Conservation (phyloP, 75 land plant species). For the Pinus tabuliformis region DNA sequence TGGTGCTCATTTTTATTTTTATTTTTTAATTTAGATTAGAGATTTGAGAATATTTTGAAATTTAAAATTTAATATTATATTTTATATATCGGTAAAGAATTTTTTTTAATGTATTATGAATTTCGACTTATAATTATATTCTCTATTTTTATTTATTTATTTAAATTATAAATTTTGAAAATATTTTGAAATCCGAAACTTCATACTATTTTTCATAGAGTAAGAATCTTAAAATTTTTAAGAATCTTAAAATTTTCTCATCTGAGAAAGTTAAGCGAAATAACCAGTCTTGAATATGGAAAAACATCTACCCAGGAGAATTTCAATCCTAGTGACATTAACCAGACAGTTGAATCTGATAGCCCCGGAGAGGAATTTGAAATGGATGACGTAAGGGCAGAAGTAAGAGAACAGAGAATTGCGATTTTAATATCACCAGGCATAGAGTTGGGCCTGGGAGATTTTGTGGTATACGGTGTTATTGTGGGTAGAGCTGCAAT, state of each 20-base stretch:
- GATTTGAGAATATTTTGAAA: background rate
- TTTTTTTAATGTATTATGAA: conserved; percentile 77
- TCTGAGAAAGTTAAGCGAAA: background rate
- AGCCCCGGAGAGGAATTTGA: background rate
- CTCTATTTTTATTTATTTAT: too few species aligned
- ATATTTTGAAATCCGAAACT: too few species aligned
- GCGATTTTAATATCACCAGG: conserved; percentile 25
- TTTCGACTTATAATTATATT: conserved; percentile 52
- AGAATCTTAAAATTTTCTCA: background rate
- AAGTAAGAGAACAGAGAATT: background rate
- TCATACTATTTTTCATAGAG: conserved; percentile 1
- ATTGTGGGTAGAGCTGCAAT: conserved; percentile 86
- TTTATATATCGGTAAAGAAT: too few species aligned
- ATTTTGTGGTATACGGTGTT: conserved; percentile 83
- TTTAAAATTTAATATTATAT: background rate
- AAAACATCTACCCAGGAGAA: background rate
- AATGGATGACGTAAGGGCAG: background rate
- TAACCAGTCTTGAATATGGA: background rate
- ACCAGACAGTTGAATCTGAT: conserved; percentile 12
- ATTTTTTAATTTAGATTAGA: background rate
- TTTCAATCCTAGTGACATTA: background rate
- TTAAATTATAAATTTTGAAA: too few species aligned
- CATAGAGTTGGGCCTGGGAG: conserved; percentile 74
- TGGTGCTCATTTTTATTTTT: too few species aligned
- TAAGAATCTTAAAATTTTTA: conserved; percentile 6